These are phyloP conservation scores for Camellia granthamiana DNA, from an alignment of 148 eudicot species.

Conservation along the genomic window DNA sequence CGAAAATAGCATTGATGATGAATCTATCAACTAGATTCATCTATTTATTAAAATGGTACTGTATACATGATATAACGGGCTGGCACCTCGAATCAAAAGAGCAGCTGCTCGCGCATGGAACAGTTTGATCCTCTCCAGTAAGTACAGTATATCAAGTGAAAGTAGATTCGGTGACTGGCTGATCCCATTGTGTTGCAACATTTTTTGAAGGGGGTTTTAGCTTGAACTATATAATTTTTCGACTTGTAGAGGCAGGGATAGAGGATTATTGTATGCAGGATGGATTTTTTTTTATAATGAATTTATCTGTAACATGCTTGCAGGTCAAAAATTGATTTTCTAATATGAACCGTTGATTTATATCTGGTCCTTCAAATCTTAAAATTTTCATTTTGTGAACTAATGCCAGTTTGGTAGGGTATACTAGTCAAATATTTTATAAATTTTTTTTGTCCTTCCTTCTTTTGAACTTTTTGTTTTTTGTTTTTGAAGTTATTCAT, in stretches of 20 bases:
- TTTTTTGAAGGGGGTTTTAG: neutral
- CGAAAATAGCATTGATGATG: slow-evolving; percentile 38
- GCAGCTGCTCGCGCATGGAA: neutral
- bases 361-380: too few species aligned
- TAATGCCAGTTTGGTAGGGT: too few species aligned
- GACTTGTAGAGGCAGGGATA: neutral
- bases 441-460: too few species aligned
- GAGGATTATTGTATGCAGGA: neutral
- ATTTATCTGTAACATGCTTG: too few species aligned
- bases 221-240: neutral
- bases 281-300: neutral
- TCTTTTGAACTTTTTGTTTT: too few species aligned
- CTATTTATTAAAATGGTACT: neutral
- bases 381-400: too few species aligned
- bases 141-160: neutral
- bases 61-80: neutral
- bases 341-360: too few species aligned
- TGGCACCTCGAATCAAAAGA: neutral
- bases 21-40: neutral
- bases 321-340: too few species aligned
- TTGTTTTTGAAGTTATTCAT: too few species aligned
- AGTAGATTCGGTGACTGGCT: neutral
- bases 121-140: neutral
- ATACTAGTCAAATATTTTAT: too few species aligned
- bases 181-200: neutral